Conservation (phyloP, 805 yeast species). For the Ogataea neopini region DNA sequence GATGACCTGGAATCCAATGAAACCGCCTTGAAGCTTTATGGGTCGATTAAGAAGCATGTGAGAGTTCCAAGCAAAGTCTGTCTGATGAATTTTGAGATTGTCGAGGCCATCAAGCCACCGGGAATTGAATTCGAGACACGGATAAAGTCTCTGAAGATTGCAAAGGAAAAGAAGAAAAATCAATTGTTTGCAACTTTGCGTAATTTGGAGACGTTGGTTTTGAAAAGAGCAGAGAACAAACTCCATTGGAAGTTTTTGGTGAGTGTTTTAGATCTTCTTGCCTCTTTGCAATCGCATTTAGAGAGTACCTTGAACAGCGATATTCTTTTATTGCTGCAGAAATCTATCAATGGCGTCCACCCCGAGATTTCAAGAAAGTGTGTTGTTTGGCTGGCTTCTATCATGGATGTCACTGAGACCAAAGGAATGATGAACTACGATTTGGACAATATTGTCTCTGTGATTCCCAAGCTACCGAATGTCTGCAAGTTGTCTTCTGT, state of each 20-base stretch:
- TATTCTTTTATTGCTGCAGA: constrained; percentile 45
- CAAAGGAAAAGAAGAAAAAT: constrained; percentile 59
- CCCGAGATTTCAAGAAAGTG: constrained; percentile 65
- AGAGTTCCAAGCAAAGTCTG: constrained; percentile 55
- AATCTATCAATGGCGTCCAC: constrained; percentile 58
- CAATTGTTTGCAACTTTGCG: constrained; percentile 42
- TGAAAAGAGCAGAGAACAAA: constrained; percentile 26
- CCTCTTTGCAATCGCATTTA: constrained; percentile 52
- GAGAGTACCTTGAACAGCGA: constrained; percentile 47
- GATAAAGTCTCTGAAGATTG: constrained; percentile 57
- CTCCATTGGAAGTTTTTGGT: constrained; percentile 59
- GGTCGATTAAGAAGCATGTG: constrained; percentile 40
- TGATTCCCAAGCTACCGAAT: constrained; percentile 32
- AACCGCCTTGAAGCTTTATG: constrained; percentile 54
- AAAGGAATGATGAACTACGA: constrained; percentile 39
- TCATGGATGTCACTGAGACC: constrained; percentile 37
- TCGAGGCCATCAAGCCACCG: constrained; percentile 58
- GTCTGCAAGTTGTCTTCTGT: constrained; percentile 15
- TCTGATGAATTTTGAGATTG: constrained; percentile 44
- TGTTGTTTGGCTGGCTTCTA: constrained; percentile 57
- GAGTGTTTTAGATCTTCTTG: constrained; percentile 50
- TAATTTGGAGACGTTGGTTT: constrained; percentile 42
- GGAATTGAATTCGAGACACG: constrained; percentile 55
- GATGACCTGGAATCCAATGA: constrained; percentile 57
- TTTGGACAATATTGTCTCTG: constrained; percentile 39